These are phyloP conservation scores for Monosporascus sp. DNA, from an alignment of 2,329 filamentous ascomycete species.

Conservation along the genomic window DNA sequence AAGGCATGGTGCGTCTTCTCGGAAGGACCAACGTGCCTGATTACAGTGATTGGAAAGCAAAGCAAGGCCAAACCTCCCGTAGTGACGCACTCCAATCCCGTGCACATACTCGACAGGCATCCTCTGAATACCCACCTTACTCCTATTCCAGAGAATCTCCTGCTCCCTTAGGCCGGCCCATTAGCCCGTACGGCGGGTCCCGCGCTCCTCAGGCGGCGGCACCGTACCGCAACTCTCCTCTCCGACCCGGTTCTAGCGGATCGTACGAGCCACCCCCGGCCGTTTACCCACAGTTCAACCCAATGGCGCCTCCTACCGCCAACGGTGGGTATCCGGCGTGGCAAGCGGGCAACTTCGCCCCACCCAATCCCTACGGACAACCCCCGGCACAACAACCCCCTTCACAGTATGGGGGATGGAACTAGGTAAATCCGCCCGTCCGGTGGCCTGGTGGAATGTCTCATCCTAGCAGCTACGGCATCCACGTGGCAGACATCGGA, in stretches of 20 bases:
- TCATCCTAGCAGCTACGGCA: no score
- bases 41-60: slow-evolving; percentile 48
- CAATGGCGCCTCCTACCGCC: slow-evolving; percentile 11
- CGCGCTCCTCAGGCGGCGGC: slow-evolving; percentile 32
- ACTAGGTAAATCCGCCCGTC: background rate
- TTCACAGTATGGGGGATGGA: slow-evolving; percentile 11
- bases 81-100: slow-evolving; percentile 23
- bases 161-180: slow-evolving; percentile 30
- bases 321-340: slow-evolving; percentile 18
- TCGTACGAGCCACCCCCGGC: slow-evolving; percentile 36
- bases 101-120: slow-evolving; percentile 34
- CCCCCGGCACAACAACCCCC: slow-evolving; percentile 7
- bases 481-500: no score
- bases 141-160: slow-evolving; percentile 22
- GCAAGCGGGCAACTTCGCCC: slow-evolving; percentile 14
- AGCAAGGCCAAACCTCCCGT: slow-evolving; percentile 20
- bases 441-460: no score
- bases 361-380: slow-evolving; percentile 8
- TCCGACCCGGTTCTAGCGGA: slow-evolving; percentile 42
- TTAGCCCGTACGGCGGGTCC: slow-evolving; percentile 40
- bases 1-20: slow-evolving; percentile 68
- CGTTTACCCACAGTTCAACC: slow-evolving; percentile 25
- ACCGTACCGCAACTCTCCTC: slow-evolving; percentile 46
- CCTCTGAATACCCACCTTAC: slow-evolving; percentile 35
- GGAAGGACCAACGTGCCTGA: slow-evolving; percentile 62